Conservation (phyloP, 768 basidiomycete genomes). For the Suillus bovinus region DNA sequence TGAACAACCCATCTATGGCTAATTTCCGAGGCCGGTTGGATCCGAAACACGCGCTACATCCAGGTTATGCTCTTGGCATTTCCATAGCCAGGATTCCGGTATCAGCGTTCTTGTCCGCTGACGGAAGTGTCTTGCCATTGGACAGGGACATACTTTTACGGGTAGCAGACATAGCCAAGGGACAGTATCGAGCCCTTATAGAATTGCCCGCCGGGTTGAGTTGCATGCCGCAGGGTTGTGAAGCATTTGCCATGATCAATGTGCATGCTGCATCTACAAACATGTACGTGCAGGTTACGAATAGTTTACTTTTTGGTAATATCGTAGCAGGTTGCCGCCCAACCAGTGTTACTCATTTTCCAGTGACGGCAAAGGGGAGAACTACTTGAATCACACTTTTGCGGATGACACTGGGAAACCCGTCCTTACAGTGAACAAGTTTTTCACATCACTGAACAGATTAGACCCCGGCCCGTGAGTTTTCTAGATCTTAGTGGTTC, state of each 20-base stretch:
- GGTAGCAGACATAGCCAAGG: neutral
- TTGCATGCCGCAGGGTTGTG: neutral
- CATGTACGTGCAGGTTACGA: neutral
- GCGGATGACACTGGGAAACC: neutral
- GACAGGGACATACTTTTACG: neutral
- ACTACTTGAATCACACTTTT: neutral
- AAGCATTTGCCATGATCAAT: neutral
- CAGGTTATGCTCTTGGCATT: neutral
- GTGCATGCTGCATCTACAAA: neutral
- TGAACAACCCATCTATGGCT: neutral
- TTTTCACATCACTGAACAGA: neutral
- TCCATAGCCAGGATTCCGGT: neutral
- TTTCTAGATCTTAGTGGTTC: neutral
- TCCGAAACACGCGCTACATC: neutral
- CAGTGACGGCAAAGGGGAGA: neutral
- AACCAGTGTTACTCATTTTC: neutral
- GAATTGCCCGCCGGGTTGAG: neutral
- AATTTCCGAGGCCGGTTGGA: neutral
- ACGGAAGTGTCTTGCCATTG: neutral
- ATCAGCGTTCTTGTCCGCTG: neutral
- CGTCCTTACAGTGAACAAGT: neutral
- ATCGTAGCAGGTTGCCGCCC: neutral
- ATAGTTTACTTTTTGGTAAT: neutral
- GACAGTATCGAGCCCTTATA: neutral
- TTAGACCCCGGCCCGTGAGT: neutral